Evolutionary conservation across 306 rosid genomes (phyloP).

Genomic region (Glycine soja): DNA sequence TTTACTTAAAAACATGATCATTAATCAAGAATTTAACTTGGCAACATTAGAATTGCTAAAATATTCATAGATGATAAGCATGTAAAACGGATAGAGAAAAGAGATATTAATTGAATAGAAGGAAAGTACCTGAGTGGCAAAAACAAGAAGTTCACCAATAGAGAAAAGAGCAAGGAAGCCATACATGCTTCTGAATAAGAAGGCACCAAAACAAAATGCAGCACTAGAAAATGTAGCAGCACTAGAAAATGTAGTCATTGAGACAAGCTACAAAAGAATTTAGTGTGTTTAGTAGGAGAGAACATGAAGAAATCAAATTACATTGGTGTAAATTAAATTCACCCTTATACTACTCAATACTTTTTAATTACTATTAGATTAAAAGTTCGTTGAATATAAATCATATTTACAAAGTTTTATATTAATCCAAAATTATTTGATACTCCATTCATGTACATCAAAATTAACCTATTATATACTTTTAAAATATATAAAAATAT

Average conservation of each 20-base stretch:
- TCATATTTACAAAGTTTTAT: neutral
- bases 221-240: slow-evolving; percentile 78
- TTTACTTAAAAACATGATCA: slow-evolving; percentile 2
- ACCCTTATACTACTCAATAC: neutral
- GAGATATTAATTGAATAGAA: neutral
- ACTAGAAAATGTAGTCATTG: slow-evolving; percentile 68
- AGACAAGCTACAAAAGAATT: slow-evolving; percentile 70
- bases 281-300: slow-evolving; percentile 38
- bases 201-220: slow-evolving; percentile 70
- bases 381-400: neutral
- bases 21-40: neutral
- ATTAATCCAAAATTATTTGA: neutral
- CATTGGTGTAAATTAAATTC: neutral
- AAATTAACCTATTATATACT: neutral
- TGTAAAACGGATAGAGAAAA: slow-evolving; percentile 11
- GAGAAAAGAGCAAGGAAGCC: slow-evolving; percentile 75
- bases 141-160: slow-evolving; percentile 79
- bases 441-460: neutral
- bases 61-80: slow-evolving; percentile 8
- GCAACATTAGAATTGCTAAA: neutral
- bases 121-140: slow-evolving; percentile 78
- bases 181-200: slow-evolving; percentile 75
- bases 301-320: slow-evolving; percentile 21
- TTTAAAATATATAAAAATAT: neutral
- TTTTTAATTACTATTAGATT: neutral